Conservation (phyloP, 345 rosid species). For the Boechera retrofracta region DNA sequence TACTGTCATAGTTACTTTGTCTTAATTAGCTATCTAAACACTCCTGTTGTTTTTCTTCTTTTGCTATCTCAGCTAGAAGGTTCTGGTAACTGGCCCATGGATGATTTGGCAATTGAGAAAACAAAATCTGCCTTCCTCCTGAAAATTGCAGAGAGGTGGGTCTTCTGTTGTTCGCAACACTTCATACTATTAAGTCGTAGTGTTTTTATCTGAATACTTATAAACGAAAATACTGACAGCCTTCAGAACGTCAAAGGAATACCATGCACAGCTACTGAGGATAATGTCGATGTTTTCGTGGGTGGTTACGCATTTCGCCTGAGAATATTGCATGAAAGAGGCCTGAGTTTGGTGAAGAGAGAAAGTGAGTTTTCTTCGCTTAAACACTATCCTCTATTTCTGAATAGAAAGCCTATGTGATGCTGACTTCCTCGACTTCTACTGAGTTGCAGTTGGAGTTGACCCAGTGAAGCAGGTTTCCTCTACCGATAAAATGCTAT, state of each 20-base stretch:
- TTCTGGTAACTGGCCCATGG: conserved; percentile 97
- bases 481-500: conserved; percentile 69
- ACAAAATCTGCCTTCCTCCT: conserved; percentile 90
- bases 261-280: conserved; percentile 73
- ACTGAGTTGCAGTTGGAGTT: conserved; percentile 56
- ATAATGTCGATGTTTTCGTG: conserved; percentile 70
- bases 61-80: conserved; percentile 79
- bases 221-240: conserved; percentile 52
- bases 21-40: background rate
- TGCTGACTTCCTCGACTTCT: conserved; percentile 29
- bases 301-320: conserved; percentile 89
- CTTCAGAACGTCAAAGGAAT: conserved; percentile 71
- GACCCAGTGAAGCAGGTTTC: conserved; percentile 61
- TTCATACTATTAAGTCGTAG: conserved; percentile 8
- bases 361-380: conserved; percentile 64
- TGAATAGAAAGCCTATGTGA: conserved; percentile 19
- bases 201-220: conserved; percentile 34
- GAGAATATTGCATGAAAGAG: conserved; percentile 86
- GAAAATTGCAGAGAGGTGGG: conserved; percentile 88
- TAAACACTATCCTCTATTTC: conserved; percentile 27
- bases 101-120: conserved; percentile 81
- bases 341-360: conserved; percentile 72
- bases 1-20: background rate
- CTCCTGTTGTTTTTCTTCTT: conserved; percentile 3
- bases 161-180: conserved; percentile 34